phyloP scores from a whole-genome alignment of 2,329 filamentous ascomycete species.

The Mycosphaerella arachidis region DNA sequence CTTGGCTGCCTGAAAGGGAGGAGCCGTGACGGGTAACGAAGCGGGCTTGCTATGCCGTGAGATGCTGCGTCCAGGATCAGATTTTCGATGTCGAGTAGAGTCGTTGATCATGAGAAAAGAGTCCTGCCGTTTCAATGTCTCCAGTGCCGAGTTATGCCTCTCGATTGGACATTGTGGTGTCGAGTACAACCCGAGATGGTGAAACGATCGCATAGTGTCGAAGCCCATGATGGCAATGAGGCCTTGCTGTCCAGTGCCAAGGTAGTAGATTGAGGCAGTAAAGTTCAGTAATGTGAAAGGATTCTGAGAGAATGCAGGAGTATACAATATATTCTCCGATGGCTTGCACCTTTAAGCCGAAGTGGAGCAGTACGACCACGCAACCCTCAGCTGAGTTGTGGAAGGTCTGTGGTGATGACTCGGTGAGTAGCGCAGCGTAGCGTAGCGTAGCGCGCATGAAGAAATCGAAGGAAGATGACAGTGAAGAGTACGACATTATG shows the following conservation, averaged over 20 bases:
- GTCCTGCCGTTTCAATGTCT: constrained; percentile 17
- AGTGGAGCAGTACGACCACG: background rate
- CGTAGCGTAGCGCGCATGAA: background rate
- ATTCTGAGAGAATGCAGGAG: background rate
- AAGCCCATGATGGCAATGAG: constrained; percentile 15
- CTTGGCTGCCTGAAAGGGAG: constrained; percentile 27
- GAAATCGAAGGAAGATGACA: background rate
- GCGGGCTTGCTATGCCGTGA: constrained; percentile 16
- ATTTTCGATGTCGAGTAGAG: constrained; percentile 5
- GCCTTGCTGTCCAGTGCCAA: background rate
- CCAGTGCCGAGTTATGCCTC: constrained; percentile 7
- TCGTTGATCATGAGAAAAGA: constrained; percentile 17
- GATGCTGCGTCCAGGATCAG: constrained; percentile 10
- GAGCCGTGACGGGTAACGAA: constrained; percentile 16
- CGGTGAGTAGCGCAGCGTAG: background rate
- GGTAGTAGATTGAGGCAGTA: background rate
- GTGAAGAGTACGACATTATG: constrained; percentile 1
- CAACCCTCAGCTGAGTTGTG: constrained; percentile 13
- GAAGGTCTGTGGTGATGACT: background rate
- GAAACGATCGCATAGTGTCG: constrained; percentile 22
- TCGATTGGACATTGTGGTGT: constrained; percentile 5
- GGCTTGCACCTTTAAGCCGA: background rate
- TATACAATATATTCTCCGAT: constrained; percentile 3
- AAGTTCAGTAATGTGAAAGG: background rate
- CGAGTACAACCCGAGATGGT: constrained; percentile 14